Conservation (phyloP, 345 rosid species). For the Reutealis trisperma region DNA sequence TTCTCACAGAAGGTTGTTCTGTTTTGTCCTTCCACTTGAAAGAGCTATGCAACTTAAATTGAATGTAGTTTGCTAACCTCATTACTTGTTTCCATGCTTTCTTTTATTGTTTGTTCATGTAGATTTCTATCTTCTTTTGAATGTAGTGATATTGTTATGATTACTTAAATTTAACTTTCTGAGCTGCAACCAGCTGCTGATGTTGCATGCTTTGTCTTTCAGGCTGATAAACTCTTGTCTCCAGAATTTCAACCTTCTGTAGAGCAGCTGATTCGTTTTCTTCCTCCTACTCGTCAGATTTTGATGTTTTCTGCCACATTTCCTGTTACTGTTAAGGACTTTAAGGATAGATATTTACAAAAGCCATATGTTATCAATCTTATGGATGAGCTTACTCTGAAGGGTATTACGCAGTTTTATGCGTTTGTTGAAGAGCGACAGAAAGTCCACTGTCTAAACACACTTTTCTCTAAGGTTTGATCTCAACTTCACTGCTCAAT, state of each 20-base stretch:
- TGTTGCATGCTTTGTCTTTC: constrained; percentile 30
- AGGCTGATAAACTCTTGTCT: constrained; percentile 99
- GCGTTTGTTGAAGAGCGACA: constrained; percentile 99
- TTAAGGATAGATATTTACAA: constrained; percentile 81
- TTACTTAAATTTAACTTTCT: background rate
- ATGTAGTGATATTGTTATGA: background rate
- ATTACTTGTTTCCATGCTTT: background rate
- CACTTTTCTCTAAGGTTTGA: constrained; percentile 96
- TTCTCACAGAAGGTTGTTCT: background rate
- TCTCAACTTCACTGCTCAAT: constrained; percentile 9
- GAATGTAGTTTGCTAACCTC: background rate
- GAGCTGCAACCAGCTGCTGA: constrained; percentile 35
- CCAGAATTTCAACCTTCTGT: constrained; percentile 97
- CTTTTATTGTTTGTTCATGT: background rate
- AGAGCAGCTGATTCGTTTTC: constrained; percentile 88
- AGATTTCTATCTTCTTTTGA: background rate
- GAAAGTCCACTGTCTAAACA: constrained; percentile 99
- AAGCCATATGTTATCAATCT: constrained; percentile 94
- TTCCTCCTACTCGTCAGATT: constrained; percentile 80
- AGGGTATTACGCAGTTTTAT: constrained; percentile 95
- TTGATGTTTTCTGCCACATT: constrained; percentile 98
- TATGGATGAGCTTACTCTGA: constrained; percentile 97
- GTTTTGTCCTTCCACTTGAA: background rate
- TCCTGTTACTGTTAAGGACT: constrained; percentile 97
- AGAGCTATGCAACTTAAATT: background rate